Base-by-base conservation (phyloP, 768 basidiomycete species). In the Tricholoma matsutake region DNA sequence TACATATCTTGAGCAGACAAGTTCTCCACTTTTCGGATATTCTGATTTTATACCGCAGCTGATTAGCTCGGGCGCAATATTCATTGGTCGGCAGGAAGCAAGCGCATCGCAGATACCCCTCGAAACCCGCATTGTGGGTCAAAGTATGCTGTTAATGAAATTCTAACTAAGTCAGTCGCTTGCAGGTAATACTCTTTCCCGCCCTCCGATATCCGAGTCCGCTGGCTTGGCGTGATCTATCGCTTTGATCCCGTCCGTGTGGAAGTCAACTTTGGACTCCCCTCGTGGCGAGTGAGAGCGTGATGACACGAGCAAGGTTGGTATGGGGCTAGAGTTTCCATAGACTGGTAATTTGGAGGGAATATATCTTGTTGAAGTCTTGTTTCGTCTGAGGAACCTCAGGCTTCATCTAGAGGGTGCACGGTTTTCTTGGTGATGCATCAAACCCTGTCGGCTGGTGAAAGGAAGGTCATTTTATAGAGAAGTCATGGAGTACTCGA, bases 201-300 rank as follows among this genome's bases (percentile, higher is more conserved):
- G 73, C 47, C 91, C 94, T 0, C 91, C 91, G 0, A 75, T 96
- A 52, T n/a, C n/a, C n/a, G n/a, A n/a, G n/a, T 90, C 91, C 2
- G 91, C 83, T 0, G 94, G 94, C 6, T 67, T 94, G 10, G 94
- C 3, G 75, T 97, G 14, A 83, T 96, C 34, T 96, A 94, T 69
- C 80, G 86, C 35, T 87, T 94, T 64, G 89, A 92, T 61, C 89
- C 92, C 4, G 80, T 93, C 18, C 81, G 95, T 16, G 80, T 94
- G 28, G 95, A 97, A 73, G 78, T 93, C 61, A 96, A 96, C 72
- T 83, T 96, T 63, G 92, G 94, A 6, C 79, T 96, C 94, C 94
- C 4, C 77, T 97, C 3, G 81, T 88, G 2, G 83, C 85, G 2
- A 84, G 83, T 49, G 82, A 78, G 67, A 85, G 83, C 58, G n/a